Percentiles rank a stretch among this genome's conserved stretches.
These are phyloP conservation scores for Posidonia oceanica DNA, from an alignment of 116 monocot genomes.

Conservation along the genomic window DNA sequence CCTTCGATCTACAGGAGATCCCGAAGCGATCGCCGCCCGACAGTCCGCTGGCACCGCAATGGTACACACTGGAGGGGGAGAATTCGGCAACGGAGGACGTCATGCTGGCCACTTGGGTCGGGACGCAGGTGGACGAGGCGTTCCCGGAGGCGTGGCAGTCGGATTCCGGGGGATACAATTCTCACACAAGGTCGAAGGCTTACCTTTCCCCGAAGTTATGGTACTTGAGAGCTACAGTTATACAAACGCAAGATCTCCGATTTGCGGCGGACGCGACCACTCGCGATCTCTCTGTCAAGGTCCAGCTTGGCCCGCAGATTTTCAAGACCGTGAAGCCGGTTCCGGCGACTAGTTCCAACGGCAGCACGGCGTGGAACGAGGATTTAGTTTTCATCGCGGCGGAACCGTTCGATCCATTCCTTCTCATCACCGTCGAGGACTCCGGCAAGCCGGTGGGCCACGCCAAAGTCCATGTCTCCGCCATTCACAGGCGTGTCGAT, in stretches of 20 bases:
- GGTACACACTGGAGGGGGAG: constrained; percentile 81
- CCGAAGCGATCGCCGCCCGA: constrained; percentile 80
- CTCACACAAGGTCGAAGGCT: constrained; percentile 71
- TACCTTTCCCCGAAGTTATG: constrained; percentile 88
- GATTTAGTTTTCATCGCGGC: constrained; percentile 81
- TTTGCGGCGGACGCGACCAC: constrained; percentile 12
- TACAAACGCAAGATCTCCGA: constrained; percentile 86
- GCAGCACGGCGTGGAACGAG: constrained; percentile 69
- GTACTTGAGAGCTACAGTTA: constrained; percentile 70
- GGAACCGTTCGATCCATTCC: constrained; percentile 83
- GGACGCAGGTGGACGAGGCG: constrained; percentile 79
- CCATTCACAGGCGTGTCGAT: constrained; percentile 58
- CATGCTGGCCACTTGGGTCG: constrained; percentile 86
- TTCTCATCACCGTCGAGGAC: constrained; percentile 63
- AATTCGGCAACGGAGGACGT: constrained; percentile 28
- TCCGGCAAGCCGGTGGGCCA: constrained; percentile 37
- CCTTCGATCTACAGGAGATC: constrained; percentile 76
- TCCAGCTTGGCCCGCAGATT: constrained; percentile 63
- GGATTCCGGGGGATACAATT: constrained; percentile 64
- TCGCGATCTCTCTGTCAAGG: constrained; percentile 62
- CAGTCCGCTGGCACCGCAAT: constrained; percentile 83
- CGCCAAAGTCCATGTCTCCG: constrained; percentile 47
- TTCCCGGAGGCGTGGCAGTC: constrained; percentile 97
- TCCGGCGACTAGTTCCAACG: constrained; percentile 13
- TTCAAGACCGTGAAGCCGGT: constrained; percentile 55